phyloP scores from a whole-genome alignment of 2,329 filamentous ascomycete species.

The Paecilomyces fulvus region DNA sequence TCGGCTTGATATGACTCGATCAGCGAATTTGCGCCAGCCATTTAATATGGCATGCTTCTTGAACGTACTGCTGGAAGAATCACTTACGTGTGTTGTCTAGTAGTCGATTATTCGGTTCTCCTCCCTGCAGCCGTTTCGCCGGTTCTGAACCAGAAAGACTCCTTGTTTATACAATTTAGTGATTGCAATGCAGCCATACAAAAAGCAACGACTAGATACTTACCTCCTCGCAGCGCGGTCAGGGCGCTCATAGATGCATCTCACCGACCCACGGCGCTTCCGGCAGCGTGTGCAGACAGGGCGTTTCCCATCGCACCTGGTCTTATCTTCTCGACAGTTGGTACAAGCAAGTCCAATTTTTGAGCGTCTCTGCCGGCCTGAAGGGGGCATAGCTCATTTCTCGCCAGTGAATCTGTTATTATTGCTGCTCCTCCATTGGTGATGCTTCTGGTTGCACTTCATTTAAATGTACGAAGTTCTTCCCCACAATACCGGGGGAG shows the following conservation, averaged over 20 bases:
- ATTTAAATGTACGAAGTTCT: not conserved
- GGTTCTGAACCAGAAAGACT: not conserved
- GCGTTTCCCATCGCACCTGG: not conserved
- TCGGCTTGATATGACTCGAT: not conserved
- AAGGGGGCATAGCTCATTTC: not conserved
- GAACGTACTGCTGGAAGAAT: not conserved
- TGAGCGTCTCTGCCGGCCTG: not conserved
- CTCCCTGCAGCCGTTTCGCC: not conserved
- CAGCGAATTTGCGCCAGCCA: not conserved
- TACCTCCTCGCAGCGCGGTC: not conserved
- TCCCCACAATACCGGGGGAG: too few species aligned
- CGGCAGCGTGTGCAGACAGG: not conserved
- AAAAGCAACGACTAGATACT: not conserved
- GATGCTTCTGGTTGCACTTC: not conserved
- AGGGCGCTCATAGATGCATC: not conserved
- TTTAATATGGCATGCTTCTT: not conserved
- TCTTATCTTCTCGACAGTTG: not conserved
- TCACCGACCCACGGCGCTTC: not conserved
- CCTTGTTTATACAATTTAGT: not conserved
- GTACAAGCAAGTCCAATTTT: not conserved
- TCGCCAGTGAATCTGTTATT: not conserved
- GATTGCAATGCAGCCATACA: not conserved
- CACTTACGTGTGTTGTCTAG: not conserved
- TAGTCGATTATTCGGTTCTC: not conserved
- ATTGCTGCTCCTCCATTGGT: not conserved